Conservation (phyloP, 371 early-diverging fungal genomes). For the Mortierella polycephala region DNA sequence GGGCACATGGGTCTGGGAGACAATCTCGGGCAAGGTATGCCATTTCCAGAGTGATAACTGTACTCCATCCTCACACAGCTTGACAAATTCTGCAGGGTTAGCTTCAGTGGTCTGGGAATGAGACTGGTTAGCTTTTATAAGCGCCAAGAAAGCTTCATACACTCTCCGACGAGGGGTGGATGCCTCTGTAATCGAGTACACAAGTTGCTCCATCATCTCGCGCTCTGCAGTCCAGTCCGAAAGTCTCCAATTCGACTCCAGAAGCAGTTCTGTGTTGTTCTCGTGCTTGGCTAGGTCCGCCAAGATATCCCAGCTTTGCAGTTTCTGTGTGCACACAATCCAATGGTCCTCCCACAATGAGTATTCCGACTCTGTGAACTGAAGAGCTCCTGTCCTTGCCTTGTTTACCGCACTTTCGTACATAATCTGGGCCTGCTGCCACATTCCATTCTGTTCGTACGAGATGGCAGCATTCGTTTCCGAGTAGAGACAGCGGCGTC, state of each 20-base stretch:
- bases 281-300: conserved; percentile 94
- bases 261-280: conserved; percentile 79
- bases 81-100: conserved; percentile 76
- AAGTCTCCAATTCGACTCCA: conserved; percentile 93
- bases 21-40: conserved; percentile 85
- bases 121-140: conserved; percentile 76
- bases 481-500: conserved; percentile 89
- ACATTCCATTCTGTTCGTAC: conserved; percentile 94
- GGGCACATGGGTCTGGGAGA: conserved; percentile 87
- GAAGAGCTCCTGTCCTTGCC: conserved; percentile 86
- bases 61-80: conserved; percentile 88
- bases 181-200: conserved; percentile 67
- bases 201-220: conserved; percentile 72
- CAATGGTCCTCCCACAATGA: conserved; percentile 98
- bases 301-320: conserved; percentile 99
- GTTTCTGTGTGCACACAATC: conserved; percentile 88
- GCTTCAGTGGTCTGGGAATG: conserved; percentile 60
- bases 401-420: conserved; percentile 96
- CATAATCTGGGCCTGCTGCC: conserved; percentile 91
- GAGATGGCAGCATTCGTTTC: conserved; percentile 98
- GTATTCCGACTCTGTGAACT: conserved; percentile 97
- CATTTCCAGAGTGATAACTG: conserved; percentile 88
- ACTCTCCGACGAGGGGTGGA: conserved; percentile 81
- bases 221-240: conserved; percentile 91
- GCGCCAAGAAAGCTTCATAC: conserved; percentile 86